Percentiles rank a stretch among this genome's conserved stretches.
Conservation (phyloP, 78 protist species). For the Chrysochromulina tobinii region DNA sequence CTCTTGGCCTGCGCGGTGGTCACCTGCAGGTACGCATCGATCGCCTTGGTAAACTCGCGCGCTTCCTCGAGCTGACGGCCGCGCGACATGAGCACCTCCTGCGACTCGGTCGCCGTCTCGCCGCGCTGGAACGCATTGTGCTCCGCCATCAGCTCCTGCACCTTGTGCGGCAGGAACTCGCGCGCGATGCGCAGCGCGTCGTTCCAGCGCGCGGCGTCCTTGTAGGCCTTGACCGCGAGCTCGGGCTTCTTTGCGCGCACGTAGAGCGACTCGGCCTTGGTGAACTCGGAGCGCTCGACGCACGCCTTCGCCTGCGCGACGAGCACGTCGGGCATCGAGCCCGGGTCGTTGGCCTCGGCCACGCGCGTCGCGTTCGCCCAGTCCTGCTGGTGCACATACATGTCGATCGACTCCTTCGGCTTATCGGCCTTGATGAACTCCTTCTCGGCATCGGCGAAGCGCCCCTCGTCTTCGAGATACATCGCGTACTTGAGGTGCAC, state of each 20-base stretch:
- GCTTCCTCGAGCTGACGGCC: conserved; percentile 43
- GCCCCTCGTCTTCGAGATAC: conserved; percentile 76
- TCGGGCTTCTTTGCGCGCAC: conserved; percentile 73
- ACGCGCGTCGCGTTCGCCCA: conserved; percentile 81
- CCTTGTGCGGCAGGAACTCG: conserved; percentile 40
- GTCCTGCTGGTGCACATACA: conserved; percentile 78
- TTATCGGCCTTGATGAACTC: conserved; percentile 67
- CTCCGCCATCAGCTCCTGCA: background rate
- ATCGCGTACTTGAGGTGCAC: conserved; percentile 78
- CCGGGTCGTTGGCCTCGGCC: conserved; percentile 69
- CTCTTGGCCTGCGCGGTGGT: background rate
- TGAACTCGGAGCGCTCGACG: conserved; percentile 34
- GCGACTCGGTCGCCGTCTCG: background rate
- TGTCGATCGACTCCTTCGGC: conserved; percentile 84
- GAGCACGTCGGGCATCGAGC: conserved; percentile 21
- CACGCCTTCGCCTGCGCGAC: conserved; percentile 1
- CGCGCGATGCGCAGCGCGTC: conserved; percentile 44
- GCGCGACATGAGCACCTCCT: background rate
- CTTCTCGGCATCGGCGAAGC: conserved; percentile 57
- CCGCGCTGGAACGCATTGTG: background rate
- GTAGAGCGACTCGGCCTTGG: conserved; percentile 59
- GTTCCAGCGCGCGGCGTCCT: conserved; percentile 51
- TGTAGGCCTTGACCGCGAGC: conserved; percentile 62
- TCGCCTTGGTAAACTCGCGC: conserved; percentile 58
- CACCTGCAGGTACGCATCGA: conserved; percentile 66